Conservation (phyloP, 768 basidiomycete genomes). For the Asterophora parasitica region DNA sequence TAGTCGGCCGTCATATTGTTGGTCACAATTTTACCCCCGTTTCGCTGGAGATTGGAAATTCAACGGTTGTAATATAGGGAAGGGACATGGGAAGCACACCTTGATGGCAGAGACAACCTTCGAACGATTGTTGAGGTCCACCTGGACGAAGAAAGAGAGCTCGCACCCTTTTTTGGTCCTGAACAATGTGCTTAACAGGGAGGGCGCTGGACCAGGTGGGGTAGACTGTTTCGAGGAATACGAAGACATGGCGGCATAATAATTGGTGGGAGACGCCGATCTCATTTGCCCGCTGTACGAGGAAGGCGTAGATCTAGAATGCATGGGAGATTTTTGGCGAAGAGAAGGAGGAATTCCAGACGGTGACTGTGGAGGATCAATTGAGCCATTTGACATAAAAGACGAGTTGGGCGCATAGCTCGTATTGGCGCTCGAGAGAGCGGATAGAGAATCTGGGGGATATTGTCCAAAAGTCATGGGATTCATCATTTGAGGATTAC, state of each 20-base stretch:
- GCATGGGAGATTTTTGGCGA: slow-evolving; percentile 11
- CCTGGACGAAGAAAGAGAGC: slow-evolving; percentile 59
- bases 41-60: slow-evolving; percentile 39
- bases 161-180: slow-evolving; percentile 34
- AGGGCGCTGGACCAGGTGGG: slow-evolving; percentile 4
- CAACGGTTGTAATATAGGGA: background rate
- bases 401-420: background rate
- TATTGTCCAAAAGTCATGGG: background rate
- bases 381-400: background rate
- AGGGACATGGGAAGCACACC: slow-evolving; percentile 31
- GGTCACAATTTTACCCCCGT: slow-evolving; percentile 56
- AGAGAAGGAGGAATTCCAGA: slow-evolving; percentile 15
- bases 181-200: slow-evolving; percentile 36
- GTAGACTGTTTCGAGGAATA: background rate
- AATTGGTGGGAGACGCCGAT: slow-evolving; percentile 8
- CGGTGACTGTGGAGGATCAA: slow-evolving; percentile 7
- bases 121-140: slow-evolving; percentile 55
- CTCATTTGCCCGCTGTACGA: slow-evolving; percentile 9
- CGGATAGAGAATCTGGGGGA: background rate
- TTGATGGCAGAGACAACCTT: slow-evolving; percentile 52
- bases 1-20: slow-evolving; percentile 56
- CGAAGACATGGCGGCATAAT: slow-evolving; percentile 2
- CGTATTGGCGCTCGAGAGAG: background rate
- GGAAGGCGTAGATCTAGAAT: slow-evolving; percentile 9
- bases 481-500: slow-evolving; percentile 1